phyloP scores from a whole-genome alignment of 495 filamentous ascomycete species.

The Tuber aestivum region DNA sequence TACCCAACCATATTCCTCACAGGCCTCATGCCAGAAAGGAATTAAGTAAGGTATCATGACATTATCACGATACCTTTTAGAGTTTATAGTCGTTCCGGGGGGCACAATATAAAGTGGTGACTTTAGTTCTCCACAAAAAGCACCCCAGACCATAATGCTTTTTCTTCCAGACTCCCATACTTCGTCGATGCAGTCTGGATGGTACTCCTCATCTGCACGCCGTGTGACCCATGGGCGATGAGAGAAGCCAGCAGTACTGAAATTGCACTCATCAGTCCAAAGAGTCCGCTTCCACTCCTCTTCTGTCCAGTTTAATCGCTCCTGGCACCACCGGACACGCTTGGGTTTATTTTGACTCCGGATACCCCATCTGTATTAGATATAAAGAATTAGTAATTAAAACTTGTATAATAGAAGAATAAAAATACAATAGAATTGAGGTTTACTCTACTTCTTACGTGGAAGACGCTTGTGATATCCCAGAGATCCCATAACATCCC shows the following conservation, averaged over 20 bases:
- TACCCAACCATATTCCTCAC: conserved; percentile 14
- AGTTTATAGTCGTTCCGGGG: conserved; percentile 14
- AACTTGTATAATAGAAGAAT: too few relatives aligned
- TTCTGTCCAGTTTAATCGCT: conserved; percentile 8
- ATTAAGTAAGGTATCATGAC: conserved; percentile 15
- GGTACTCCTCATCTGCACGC: conserved; percentile 11
- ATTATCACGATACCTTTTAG: conserved; percentile 5
- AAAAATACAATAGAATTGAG: too few relatives aligned
- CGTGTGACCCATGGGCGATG: conserved; percentile 6
- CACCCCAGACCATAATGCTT: conserved; percentile 11
- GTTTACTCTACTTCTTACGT: neutral
- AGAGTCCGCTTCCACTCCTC: conserved; percentile 15
- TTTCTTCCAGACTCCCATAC: conserved; percentile 8
- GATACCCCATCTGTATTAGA: neutral
- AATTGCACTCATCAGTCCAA: conserved; percentile 23
- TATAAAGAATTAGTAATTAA: too few relatives aligned
- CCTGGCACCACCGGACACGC: neutral
- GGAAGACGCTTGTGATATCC: conserved; percentile 17
- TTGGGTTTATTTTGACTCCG: neutral
- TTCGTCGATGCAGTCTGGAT: conserved; percentile 23
- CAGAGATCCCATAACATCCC: conserved; percentile 13
- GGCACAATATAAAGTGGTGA: conserved; percentile 18
- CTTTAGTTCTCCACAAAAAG: conserved; percentile 21
- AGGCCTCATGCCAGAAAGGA: conserved; percentile 23
- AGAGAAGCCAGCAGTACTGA: conserved; percentile 10